Percentiles rank a stretch among this genome's conserved stretches.
phyloP scores from a whole-genome alignment of 108 stramenopile genomes.

The Parietichytrium sp. region DNA sequence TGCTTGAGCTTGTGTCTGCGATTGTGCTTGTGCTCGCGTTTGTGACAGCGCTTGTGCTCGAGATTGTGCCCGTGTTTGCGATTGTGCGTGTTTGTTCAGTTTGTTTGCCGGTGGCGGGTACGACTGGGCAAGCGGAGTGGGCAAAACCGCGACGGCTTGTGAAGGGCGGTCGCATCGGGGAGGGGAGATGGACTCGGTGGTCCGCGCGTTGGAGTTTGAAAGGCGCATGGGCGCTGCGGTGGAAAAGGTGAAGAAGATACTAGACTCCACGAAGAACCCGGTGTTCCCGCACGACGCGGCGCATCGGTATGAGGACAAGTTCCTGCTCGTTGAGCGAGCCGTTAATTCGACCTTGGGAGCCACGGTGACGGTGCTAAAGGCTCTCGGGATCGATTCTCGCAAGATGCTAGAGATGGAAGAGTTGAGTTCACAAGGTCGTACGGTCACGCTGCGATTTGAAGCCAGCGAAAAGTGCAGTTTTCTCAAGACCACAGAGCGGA shows the following conservation, averaged over 20 bases:
- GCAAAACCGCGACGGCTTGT: too few species aligned
- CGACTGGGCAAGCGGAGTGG: too few species aligned
- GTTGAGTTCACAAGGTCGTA: not conserved
- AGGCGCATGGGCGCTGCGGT: not conserved
- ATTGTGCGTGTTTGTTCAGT: too few species aligned
- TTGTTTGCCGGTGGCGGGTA: too few species aligned
- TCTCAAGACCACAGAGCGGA: not conserved
- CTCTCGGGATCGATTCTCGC: not conserved
- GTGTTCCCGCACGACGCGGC: not conserved
- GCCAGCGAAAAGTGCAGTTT: slow-evolving; percentile 6
- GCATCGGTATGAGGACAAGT: not conserved
- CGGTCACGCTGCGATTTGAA: not conserved
- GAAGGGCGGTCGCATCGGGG: too few species aligned
- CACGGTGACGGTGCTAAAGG: not conserved
- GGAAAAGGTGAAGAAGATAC: not conserved
- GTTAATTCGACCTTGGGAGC: not conserved
- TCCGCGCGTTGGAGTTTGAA: not conserved
- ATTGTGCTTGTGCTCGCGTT: too few species aligned
- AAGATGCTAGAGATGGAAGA: too few species aligned
- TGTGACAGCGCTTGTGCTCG: too few species aligned
- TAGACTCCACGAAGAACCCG: not conserved
- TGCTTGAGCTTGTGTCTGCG: too few species aligned
- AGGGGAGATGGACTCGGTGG: not conserved
- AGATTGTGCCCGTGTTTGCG: too few species aligned
- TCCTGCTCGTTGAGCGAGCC: not conserved